Evolutionary conservation across 2,329 filamentous ascomycete genomes (phyloP), one percentile per base, ranked within the genome.

Genomic region (Aspergillus neoniger): DNA sequence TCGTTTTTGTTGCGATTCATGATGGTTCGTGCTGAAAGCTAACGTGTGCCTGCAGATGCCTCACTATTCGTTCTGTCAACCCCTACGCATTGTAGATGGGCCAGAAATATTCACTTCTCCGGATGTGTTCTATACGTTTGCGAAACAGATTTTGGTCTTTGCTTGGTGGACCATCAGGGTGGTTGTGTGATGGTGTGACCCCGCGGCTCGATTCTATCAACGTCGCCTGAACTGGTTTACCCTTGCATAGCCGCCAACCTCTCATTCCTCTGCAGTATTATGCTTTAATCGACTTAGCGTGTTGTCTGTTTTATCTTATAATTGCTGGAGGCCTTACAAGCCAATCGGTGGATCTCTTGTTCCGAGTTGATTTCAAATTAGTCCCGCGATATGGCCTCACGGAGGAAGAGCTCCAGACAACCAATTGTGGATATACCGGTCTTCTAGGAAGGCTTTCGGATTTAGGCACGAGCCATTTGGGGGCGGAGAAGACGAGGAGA

Each of bases 21-120:
- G 15, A 32, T n/a, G 3, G 30, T 14, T 30, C 5, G 19, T 43
- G 25, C 59, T 47, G 8, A 30, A n/a, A 59, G 59, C 72, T 75
- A 63, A 76, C 64, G 1, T 25, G 56, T 9, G 17, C 15, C 44
- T 58, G 12, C 63, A 81, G 79, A 65, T 81, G 80, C 68, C 72
- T 82, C 57, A 82, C 80, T 41, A 82, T 82, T 66, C 79, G 80
- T 48, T 81, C 80, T 23, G 77, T 82, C 69, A 82, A 82, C 68
- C 80, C 80, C 50, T 82, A 80, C 68, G 80, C 80, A 60, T 71
- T 82, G 67, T 82, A 74, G 70, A 65, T 62, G 59, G 54, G 19
- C 39, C 53, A 19, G 50, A 56, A 39, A 55, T 28, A 57, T 61
- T 64, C 55, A 59, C 65, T 65, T 63, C 61, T 60, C 64, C 62